A percentile compares a stretch with the other conserved stretches of the same genome.
phyloP scores from a whole-genome alignment of 768 basidiomycete genomes.

The Suillus variegatus region DNA sequence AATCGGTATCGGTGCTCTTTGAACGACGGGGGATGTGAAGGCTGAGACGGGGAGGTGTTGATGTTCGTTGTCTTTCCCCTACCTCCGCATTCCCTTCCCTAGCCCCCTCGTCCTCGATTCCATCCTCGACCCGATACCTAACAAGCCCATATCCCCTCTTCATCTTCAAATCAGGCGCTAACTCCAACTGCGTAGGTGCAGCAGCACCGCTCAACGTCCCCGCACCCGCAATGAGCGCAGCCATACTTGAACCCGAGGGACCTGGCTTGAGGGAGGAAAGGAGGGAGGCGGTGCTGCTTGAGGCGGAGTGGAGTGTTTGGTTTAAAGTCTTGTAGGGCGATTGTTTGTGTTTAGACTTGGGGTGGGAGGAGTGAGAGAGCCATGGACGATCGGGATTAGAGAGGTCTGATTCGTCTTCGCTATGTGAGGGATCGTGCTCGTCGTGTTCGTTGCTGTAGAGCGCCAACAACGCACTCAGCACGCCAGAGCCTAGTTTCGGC shows the following conservation, averaged over 20 bases:
- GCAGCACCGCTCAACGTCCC: constrained; percentile 64
- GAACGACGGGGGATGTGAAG: constrained; percentile 13
- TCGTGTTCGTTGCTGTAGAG: constrained; percentile 47
- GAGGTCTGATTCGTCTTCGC: constrained; percentile 20
- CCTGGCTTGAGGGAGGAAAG: constrained; percentile 8
- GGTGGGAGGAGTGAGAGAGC: constrained; percentile 2
- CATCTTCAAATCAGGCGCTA: constrained; percentile 53
- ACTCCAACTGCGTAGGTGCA: constrained; percentile 47
- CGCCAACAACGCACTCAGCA: constrained; percentile 65
- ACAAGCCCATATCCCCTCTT: constrained; percentile 65
- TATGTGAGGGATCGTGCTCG: constrained; percentile 19
- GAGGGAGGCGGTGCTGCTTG: constrained; percentile 26
- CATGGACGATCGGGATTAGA: constrained; percentile 22
- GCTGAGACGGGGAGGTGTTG: not conserved
- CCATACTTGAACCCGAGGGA: constrained; percentile 29
- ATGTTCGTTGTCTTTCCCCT: not conserved
- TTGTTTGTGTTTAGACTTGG: not conserved
- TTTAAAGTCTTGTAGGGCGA: constrained; percentile 11
- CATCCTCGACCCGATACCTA: constrained; percentile 40
- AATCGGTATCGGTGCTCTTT: constrained; percentile 17
- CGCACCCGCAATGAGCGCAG: constrained; percentile 70
- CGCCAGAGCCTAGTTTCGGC: constrained; percentile 43
- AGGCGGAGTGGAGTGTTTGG: constrained; percentile 21
- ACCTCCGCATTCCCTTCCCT: not conserved
- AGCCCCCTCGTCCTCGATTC: not conserved